Evolutionary conservation across 148 eudicot species (phyloP), one percentile per base, ranked within the genome.

Genomic region (Polygonum aviculare): DNA sequence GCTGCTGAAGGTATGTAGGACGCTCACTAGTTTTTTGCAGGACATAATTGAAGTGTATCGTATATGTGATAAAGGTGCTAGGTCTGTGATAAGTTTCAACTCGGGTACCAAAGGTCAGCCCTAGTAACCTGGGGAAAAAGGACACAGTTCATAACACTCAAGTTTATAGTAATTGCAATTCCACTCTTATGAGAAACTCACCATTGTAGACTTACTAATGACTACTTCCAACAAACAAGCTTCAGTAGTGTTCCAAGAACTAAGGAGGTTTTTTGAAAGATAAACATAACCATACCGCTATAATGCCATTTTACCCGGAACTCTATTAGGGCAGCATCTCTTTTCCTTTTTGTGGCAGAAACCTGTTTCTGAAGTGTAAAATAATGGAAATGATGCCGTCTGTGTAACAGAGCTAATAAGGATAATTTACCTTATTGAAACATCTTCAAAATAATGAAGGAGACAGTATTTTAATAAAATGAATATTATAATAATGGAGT

Each of bases 1-100:
- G 59, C 90, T 94, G 83, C 78, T 94, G 81, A 92, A 92, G 96
- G 98, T 94, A 87, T 67, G 44, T 14, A 26, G 31, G 31, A 26
- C 31, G 31, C 31, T 67, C 38, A 38, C 45, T 15, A 14, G 72
- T 33, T 67, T 14, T 12, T 1, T 6, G 15, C 44, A 67, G 5
- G 45, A 67, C 2, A 67, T 33, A 35, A 5, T 15, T 38, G 10
- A 31, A 67, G 6, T 36, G 8, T 67, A 26, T 26, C 31, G 31
- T 26, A 26, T 26, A 26, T 26, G 31, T 26, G 31, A 26, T 26
- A 26, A 26, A 26, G 45, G 11, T 67, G 72, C 11, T 67, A 35
- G 44, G 19, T 15, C 44, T 15, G 38, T 60, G 16, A 36, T 1
- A 67, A 36, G 72, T 38, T 38, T 67, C 41, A 67, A 35, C 44